A percentile compares a stretch with the other conserved stretches of the same genome.
phyloP scores from a whole-genome alignment of 1,139 yeast species.

The Debaryomyces nepalensis region DNA sequence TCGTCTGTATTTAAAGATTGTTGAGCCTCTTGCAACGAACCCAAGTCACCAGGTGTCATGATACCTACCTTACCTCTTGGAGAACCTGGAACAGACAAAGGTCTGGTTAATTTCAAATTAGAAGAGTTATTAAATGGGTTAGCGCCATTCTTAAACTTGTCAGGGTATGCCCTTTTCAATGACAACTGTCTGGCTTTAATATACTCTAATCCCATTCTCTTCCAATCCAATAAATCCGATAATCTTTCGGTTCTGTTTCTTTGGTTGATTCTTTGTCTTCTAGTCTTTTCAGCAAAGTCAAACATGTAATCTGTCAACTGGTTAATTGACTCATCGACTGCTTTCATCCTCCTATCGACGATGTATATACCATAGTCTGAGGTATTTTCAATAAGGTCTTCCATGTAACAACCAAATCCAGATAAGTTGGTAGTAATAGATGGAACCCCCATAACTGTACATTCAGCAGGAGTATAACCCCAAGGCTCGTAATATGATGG shows the following conservation, averaged over 20 bases:
- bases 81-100: slow-evolving; percentile 94
- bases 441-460: slow-evolving; percentile 99
- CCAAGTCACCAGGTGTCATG: slow-evolving; percentile 98
- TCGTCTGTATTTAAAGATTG: slow-evolving; percentile 78
- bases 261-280: slow-evolving; percentile 97
- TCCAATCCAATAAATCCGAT: slow-evolving; percentile 94
- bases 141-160: slow-evolving; percentile 65
- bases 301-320: slow-evolving; percentile 90
- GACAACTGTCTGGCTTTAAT: slow-evolving; percentile 93
- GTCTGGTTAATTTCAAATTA: slow-evolving; percentile 80
- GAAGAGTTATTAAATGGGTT: slow-evolving; percentile 62
- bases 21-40: slow-evolving; percentile 89
- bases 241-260: slow-evolving; percentile 96
- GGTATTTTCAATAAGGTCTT: slow-evolving; percentile 92
- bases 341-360: slow-evolving; percentile 92
- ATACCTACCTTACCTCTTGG: slow-evolving; percentile 68
- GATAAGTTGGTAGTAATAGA: slow-evolving; percentile 96
- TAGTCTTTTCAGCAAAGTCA: slow-evolving; percentile 83
- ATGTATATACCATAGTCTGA: slow-evolving; percentile 96
- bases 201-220: slow-evolving; percentile 96
- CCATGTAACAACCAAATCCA: slow-evolving; percentile 99
- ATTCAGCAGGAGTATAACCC: slow-evolving; percentile 99
- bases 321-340: slow-evolving; percentile 91
- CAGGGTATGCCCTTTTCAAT: slow-evolving; percentile 92
- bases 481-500: slow-evolving; percentile 99